These are phyloP conservation scores for Spizellomyces punctatus DNA, from an alignment of 192 early-diverging fungal genomes.

Conservation along the genomic window DNA sequence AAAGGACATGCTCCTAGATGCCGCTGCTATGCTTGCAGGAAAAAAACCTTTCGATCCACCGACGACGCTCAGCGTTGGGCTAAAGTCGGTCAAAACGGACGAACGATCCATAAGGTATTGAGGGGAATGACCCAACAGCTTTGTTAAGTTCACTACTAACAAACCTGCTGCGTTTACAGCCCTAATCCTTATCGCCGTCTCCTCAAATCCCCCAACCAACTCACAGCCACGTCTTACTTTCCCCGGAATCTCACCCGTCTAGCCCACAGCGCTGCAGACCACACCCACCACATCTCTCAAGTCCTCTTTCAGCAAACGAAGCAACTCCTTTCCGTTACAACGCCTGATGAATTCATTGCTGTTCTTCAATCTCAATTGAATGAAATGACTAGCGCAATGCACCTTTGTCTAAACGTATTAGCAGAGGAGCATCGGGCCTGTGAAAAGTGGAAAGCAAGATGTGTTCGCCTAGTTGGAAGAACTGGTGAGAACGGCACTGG, in stretches of 20 bases:
- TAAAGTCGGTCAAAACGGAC: background rate
- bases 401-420: background rate
- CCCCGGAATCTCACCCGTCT: background rate
- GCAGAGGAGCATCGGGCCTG: conserved; percentile 4
- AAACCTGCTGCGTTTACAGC: background rate
- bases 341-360: background rate
- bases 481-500: background rate
- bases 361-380: background rate
- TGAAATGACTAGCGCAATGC: background rate
- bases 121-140: background rate
- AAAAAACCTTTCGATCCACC: conserved; percentile 10
- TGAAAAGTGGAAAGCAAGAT: conserved; percentile 2
- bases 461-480: conserved; percentile 2
- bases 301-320: background rate
- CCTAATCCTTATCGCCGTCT: background rate
- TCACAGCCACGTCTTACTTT: background rate
- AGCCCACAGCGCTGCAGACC: background rate
- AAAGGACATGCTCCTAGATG: background rate
- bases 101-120: background rate
- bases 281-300: background rate
- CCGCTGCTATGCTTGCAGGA: conserved; percentile 1
- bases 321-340: background rate
- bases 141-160: background rate
- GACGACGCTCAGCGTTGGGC: background rate
- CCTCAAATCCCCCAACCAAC: background rate